Base-by-base conservation (phyloP, 2,329 filamentous ascomycete genomes). In the Mollisiaceae sp. region DNA sequence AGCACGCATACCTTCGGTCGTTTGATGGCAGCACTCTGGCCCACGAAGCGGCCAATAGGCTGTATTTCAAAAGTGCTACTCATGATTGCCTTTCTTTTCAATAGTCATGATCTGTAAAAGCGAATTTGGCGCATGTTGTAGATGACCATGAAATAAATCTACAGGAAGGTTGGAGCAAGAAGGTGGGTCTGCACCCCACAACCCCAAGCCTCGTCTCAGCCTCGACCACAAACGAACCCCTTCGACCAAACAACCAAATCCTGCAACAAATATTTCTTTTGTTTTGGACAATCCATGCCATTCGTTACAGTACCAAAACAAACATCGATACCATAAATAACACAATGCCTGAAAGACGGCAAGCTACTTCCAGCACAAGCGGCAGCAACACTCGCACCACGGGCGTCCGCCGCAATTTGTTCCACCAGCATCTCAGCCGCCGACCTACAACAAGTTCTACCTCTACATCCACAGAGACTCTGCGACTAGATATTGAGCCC, bases 1-100 rank as follows among this genome's bases (percentile, higher is more conserved):
- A 47, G 27, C 15, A 59, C 39, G 36, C 79, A 73, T 78, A 91
- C 91, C 81, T 86, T 92, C 22, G 92, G 92, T 70, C 92, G 83
- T 75, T 89, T 89, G 67, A 96, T 89, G 3, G 90, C 84, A 66
- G 91, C 86, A 74, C 87, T 90, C 58, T 82, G 82, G 64, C 89
- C 89, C 47, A 81, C 80, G 75, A 94, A 94, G 58, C 89, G 86
- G 64, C 83, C 81, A 62, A 91, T 79, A n/a, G 91, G 91, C 71
- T 91, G 86, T 67, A 93, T 86, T 27, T 86, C 77, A 75, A 93
- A 93, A 57, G 15, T 59, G n/a, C 55, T 67, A 67, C 60, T 74
- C 74, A 75, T 57, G 11, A 6, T 57, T 5, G 12, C 38, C 3
- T 2, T 12, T 38, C 8, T 39, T 56, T 27, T 56, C 5, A 14